phyloP scores from a whole-genome alignment of 129 eudicot genomes.

The Escallonia herrerae region DNA sequence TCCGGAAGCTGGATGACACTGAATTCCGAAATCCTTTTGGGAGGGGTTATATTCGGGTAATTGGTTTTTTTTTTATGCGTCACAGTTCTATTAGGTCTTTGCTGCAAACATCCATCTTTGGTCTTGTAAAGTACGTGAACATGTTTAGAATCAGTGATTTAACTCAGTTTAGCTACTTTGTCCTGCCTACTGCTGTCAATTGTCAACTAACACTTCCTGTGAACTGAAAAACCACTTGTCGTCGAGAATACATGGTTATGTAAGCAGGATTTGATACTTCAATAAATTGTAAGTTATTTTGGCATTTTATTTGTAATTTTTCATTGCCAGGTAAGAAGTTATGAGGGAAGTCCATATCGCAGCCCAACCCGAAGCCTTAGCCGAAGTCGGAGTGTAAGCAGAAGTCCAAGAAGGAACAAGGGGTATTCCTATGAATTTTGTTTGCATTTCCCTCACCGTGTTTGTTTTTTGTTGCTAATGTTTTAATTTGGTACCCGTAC shows the following conservation, averaged over 20 bases:
- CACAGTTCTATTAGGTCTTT: background rate
- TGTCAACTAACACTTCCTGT: too few relatives aligned
- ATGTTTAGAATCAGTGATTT: too few relatives aligned
- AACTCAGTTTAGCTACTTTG: too few relatives aligned
- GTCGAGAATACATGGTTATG: too few relatives aligned
- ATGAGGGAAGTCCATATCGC: conserved; percentile 58
- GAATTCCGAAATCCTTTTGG: conserved; percentile 98
- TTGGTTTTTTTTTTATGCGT: background rate
- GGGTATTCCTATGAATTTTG: conserved; percentile 25
- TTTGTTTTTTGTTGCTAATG: background rate
- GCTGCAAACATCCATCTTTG: background rate
- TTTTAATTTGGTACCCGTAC: too few relatives aligned
- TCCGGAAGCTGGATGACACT: conserved; percentile 88
- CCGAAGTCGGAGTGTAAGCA: conserved; percentile 53
- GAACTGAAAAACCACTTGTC: too few relatives aligned
- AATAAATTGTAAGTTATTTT: too few relatives aligned
- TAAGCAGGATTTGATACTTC: too few relatives aligned
- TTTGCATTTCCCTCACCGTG: background rate
- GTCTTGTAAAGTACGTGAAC: too few relatives aligned
- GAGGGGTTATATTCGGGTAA: conserved; percentile 65
- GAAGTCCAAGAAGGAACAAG: conserved; percentile 50
- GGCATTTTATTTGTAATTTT: too few relatives aligned
- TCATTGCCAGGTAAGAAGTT: conserved; percentile 50
- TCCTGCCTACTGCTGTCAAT: too few relatives aligned
- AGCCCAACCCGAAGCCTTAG: conserved; percentile 30